Evolutionary conservation across 1,139 yeast genomes (phyloP).

Genomic region (Hansenula lynferdii): DNA sequence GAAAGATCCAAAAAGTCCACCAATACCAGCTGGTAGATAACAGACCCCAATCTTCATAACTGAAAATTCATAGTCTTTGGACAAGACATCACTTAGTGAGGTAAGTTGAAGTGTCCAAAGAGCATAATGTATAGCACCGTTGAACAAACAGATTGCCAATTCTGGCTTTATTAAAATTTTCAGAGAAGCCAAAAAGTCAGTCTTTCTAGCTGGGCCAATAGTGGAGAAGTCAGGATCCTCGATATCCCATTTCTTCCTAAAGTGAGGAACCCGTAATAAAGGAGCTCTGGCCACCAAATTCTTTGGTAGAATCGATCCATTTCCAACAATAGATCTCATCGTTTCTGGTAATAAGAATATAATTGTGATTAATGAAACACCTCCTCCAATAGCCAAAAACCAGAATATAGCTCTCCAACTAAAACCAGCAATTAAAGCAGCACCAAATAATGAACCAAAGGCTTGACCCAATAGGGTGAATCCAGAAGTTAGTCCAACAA

Average conservation of each 20-base stretch:
- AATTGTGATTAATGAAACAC: conserved; percentile 34
- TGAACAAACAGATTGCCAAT: conserved; percentile 35
- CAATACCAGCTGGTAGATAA: conserved; percentile 56
- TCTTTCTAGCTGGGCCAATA: conserved; percentile 24
- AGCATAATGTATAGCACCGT: conserved; percentile 59
- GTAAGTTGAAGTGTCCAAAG: conserved; percentile 70
- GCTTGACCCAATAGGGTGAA: conserved; percentile 59
- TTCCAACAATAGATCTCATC: conserved; percentile 49
- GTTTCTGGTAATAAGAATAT: conserved; percentile 49
- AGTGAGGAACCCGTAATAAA: conserved; percentile 24
- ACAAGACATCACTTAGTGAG: conserved; percentile 51
- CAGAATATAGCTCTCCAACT: conserved; percentile 59
- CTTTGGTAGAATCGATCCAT: too few species aligned
- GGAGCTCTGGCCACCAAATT: conserved; percentile 40
- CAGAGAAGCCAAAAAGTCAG: conserved; percentile 43
- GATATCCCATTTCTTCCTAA: conserved; percentile 23
- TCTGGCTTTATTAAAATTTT: conserved; percentile 34
- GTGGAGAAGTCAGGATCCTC: conserved; percentile 28
- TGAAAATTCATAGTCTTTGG: conserved; percentile 41
- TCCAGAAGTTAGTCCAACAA: conserved; percentile 41
- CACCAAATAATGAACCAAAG: conserved; percentile 54
- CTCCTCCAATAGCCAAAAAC: conserved; percentile 41
- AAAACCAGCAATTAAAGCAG: conserved; percentile 33
- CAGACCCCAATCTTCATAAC: conserved; percentile 59
- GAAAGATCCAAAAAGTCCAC: conserved; percentile 49